Evolutionary conservation across 179 eudicot genomes (phyloP).

Genomic region (Nepenthes alata): DNA sequence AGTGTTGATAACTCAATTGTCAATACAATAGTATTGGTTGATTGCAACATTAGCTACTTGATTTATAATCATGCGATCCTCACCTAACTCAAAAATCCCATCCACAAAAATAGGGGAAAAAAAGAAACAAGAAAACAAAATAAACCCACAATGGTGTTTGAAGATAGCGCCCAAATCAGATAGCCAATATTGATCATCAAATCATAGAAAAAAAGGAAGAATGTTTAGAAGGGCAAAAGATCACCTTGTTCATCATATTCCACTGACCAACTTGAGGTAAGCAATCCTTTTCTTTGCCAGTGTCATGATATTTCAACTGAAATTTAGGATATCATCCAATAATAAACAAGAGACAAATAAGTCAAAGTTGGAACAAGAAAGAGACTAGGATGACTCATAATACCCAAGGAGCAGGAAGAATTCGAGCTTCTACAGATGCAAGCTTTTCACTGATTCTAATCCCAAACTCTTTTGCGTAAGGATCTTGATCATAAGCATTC

Average conservation of each 20-base stretch:
- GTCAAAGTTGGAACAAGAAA: background rate
- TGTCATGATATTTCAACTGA: conserved; percentile 33
- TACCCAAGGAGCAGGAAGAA: conserved; percentile 57
- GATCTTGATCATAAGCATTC: conserved; percentile 32
- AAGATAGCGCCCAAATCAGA: too few relatives aligned
- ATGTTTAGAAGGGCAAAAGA: background rate
- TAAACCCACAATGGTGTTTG: too few relatives aligned
- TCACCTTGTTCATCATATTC: conserved; percentile 58
- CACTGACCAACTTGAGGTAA: conserved; percentile 52
- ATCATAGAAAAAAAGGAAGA: too few relatives aligned
- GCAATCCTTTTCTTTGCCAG: conserved; percentile 37
- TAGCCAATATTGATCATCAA: too few relatives aligned
- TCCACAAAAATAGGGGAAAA: too few relatives aligned
- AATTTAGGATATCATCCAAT: background rate
- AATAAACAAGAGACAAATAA: background rate
- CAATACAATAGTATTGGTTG: too few relatives aligned
- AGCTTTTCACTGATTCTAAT: conserved; percentile 34
- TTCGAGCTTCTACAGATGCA: conserved; percentile 46
- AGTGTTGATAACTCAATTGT: too few relatives aligned
- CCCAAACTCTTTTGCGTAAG: conserved; percentile 48
- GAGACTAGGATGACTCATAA: background rate
- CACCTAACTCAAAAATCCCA: too few relatives aligned
- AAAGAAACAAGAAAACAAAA: too few relatives aligned
- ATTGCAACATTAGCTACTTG: too few relatives aligned
- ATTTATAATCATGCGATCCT: too few relatives aligned